Evolutionary conservation across 2,329 filamentous ascomycete genomes (phyloP).

Genomic region (Coleophoma crateriformis): DNA sequence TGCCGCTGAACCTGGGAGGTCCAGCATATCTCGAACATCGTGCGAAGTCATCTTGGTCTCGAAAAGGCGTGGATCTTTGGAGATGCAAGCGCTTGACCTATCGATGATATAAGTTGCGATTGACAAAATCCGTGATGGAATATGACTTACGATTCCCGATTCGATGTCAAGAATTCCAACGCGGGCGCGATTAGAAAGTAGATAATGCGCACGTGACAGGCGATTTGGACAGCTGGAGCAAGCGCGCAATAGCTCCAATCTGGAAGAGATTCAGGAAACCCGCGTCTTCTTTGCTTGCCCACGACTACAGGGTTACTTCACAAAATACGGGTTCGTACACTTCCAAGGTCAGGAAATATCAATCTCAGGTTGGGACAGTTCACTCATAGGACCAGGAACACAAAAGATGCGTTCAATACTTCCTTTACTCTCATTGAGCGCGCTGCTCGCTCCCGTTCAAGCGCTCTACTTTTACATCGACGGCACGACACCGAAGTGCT

Average conservation of each 20-base stretch:
- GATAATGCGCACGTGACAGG: not conserved
- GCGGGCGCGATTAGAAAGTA: too few species aligned
- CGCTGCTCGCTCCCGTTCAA: constrained; percentile 57
- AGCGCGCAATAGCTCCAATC: not conserved
- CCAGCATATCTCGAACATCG: constrained; percentile 85
- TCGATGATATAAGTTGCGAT: not conserved
- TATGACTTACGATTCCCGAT: not conserved
- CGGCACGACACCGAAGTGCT: constrained; percentile 80
- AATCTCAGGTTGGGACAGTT: too few species aligned
- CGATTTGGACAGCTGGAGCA: not conserved
- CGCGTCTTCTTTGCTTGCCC: not conserved
- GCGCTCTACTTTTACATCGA: constrained; percentile 97
- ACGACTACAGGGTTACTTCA: not conserved
- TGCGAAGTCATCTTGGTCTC: constrained; percentile 57
- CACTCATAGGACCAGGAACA: too few species aligned
- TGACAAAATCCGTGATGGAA: not conserved
- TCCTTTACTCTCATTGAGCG: constrained; percentile 59
- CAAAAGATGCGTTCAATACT: constrained; percentile 53
- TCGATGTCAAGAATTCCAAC: not conserved
- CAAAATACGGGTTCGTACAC: too few species aligned
- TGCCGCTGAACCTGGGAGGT: constrained; percentile 60
- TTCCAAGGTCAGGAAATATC: too few species aligned
- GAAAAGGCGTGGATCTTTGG: not conserved
- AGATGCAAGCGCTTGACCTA: too few species aligned
- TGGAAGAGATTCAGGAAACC: not conserved